Percentiles rank a stretch among this genome's conserved stretches.
These are phyloP conservation scores for Hypomyces perniciosus DNA, from an alignment of 2,329 filamentous ascomycete species.

Conservation along the genomic window DNA sequence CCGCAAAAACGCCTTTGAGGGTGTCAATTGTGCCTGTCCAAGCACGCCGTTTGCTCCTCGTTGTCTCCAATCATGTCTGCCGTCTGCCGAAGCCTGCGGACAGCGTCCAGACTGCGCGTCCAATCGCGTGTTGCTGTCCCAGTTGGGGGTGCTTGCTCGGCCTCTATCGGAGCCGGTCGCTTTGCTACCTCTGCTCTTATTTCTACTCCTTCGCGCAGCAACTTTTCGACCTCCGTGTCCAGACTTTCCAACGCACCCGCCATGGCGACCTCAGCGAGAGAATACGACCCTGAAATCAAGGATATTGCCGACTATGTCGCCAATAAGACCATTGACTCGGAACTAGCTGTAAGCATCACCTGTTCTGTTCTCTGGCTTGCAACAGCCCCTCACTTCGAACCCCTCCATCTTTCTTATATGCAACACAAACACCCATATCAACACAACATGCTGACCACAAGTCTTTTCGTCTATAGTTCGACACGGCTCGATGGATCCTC, in stretches of 20 bases:
- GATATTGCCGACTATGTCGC: conserved; percentile 95
- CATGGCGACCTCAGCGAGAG: conserved; percentile 46
- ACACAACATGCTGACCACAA: neutral
- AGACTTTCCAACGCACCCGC: conserved; percentile 44
- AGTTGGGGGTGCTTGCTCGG: conserved; percentile 19
- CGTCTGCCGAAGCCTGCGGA: conserved; percentile 48
- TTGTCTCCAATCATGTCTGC: conserved; percentile 41
- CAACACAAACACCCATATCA: neutral
- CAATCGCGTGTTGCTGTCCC: conserved; percentile 30
- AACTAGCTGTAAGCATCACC: conserved; percentile 71
- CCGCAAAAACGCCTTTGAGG: neutral
- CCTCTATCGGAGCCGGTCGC: conserved; percentile 22
- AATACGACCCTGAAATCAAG: conserved; percentile 87
- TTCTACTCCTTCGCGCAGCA: conserved; percentile 29
- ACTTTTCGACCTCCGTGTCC: conserved; percentile 46
- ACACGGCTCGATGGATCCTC: conserved; percentile 94
- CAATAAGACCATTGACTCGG: conserved; percentile 83
- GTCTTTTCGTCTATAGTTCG: conserved; percentile 52
- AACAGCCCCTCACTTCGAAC: conserved; percentile 2
- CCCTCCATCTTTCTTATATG: neutral
- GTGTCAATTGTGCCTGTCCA: neutral
- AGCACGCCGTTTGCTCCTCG: too few species aligned
- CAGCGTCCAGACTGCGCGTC: conserved; percentile 48
- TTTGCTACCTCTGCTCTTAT: conserved; percentile 30
- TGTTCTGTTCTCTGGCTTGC: neutral